phyloP scores from a whole-genome alignment of 2,329 filamentous ascomycete genomes.

The Pestalotiopsis sp. region DNA sequence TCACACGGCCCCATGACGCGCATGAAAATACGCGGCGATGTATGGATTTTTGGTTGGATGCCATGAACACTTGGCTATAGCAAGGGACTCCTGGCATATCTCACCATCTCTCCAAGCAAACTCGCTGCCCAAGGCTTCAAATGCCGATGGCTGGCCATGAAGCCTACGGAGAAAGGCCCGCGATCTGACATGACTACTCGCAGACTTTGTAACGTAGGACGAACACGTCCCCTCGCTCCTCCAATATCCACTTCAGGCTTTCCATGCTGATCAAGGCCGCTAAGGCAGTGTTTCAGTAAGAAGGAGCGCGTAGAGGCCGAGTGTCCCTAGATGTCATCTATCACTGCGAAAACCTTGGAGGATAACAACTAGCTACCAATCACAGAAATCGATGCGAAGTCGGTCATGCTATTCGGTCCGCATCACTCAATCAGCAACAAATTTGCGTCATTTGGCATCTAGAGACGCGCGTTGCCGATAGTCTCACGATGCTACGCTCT shows the following conservation, averaged over 20 bases:
- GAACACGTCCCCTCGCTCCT: not conserved
- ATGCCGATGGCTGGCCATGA: conserved; percentile 1
- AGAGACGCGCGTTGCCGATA: conserved; percentile 7
- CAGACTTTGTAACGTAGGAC: conserved; percentile 6
- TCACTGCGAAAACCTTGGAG: not conserved
- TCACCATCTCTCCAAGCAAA: not conserved
- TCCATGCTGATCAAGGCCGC: not conserved
- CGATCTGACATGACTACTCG: not conserved
- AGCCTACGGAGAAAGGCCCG: not conserved
- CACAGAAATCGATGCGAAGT: not conserved
- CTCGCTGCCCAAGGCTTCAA: conserved; percentile 1
- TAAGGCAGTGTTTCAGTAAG: not conserved
- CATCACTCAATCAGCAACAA: not conserved
- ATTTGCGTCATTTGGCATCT: not conserved
- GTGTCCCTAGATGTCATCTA: not conserved
- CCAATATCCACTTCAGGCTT: not conserved
- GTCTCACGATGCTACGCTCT: not conserved
- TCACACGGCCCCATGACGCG: conserved; percentile 4
- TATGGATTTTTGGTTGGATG: not conserved
- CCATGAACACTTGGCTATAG: not conserved
- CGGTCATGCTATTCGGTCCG: conserved; percentile 1
- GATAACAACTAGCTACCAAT: not conserved
- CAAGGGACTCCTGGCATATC: conserved; percentile 1
- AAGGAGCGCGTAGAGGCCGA: not conserved
- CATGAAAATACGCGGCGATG: conserved; percentile 1